phyloP scores from a whole-genome alignment of 2,329 filamentous ascomycete species.

The Trichoderma citrinoviride region DNA sequence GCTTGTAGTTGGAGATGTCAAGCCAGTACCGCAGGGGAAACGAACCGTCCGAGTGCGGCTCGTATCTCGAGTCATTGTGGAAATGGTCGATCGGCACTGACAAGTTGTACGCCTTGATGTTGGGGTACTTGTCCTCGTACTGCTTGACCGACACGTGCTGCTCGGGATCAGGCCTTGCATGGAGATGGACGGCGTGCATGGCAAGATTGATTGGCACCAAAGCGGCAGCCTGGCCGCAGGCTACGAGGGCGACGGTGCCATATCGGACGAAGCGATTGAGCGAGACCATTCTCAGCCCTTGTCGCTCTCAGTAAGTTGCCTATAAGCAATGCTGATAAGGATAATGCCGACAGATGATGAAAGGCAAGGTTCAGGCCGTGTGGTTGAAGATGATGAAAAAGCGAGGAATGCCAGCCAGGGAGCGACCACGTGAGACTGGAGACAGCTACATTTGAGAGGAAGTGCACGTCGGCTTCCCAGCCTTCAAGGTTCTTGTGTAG shows the following conservation, averaged over 20 bases:
- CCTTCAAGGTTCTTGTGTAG: too few relatives aligned
- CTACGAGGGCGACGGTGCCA: slow-evolving; percentile 3
- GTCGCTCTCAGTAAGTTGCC: background rate
- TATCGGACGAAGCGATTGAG: slow-evolving; percentile 4
- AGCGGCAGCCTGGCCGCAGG: background rate
- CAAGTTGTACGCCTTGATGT: slow-evolving; percentile 32
- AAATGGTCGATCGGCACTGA: slow-evolving; percentile 72
- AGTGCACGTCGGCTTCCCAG: too few relatives aligned
- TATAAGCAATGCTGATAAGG: background rate
- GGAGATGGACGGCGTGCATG: background rate
- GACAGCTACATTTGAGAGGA: background rate
- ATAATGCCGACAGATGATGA: background rate
- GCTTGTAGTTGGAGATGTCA: slow-evolving; percentile 70
- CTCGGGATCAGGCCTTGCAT: background rate
- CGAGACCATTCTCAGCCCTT: slow-evolving; percentile 2
- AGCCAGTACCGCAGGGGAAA: slow-evolving; percentile 82
- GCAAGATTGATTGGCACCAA: slow-evolving; percentile 16
- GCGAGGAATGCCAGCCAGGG: background rate
- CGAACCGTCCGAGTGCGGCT: slow-evolving; percentile 66
- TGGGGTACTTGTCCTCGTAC: slow-evolving; percentile 16
- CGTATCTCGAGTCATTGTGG: slow-evolving; percentile 74
- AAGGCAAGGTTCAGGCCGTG: background rate
- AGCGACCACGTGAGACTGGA: background rate
- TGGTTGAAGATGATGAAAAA: background rate
- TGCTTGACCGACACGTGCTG: background rate